Conservation (phyloP, 2,329 filamentous ascomycete genomes). For the Hypoxylon rubiginosum region DNA sequence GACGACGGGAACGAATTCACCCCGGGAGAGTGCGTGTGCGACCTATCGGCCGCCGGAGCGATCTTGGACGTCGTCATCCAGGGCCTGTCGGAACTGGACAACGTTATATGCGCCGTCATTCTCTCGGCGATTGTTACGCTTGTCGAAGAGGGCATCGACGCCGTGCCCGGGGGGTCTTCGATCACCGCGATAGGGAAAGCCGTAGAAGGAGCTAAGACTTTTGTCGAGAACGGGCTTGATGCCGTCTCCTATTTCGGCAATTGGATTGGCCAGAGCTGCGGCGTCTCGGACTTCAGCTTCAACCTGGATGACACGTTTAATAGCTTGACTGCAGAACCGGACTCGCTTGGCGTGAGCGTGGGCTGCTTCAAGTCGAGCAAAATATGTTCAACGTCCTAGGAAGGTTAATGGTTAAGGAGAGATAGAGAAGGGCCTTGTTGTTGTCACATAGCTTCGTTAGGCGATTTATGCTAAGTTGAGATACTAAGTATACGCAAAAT, state of each 20-base stretch:
- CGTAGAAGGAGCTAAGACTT: slow-evolving; percentile 40
- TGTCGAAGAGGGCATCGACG: slow-evolving; percentile 27
- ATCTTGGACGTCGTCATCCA: slow-evolving; percentile 35
- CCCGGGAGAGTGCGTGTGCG: slow-evolving; percentile 33
- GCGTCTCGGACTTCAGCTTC: slow-evolving; percentile 28
- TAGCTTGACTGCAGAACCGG: slow-evolving; percentile 13
- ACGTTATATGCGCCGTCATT: slow-evolving; percentile 37
- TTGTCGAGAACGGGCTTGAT: slow-evolving; percentile 38
- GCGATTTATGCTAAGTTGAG: not conserved
- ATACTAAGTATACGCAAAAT: not conserved
- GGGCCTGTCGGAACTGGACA: slow-evolving; percentile 33
- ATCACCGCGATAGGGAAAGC: slow-evolving; percentile 17
- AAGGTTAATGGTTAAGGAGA: not conserved
- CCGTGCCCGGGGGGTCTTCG: slow-evolving; percentile 22
- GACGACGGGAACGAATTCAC: slow-evolving; percentile 39
- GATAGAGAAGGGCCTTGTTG: not conserved
- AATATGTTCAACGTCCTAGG: not conserved
- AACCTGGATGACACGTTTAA: slow-evolving; percentile 27
- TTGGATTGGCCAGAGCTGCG: slow-evolving; percentile 30
- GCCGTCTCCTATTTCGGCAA: slow-evolving; percentile 31
- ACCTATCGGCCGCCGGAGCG: slow-evolving; percentile 23
- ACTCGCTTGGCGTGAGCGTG: slow-evolving; percentile 22
- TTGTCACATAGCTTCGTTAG: not conserved
- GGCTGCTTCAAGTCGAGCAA: slow-evolving; percentile 32
- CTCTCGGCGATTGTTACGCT: slow-evolving; percentile 29